A percentile compares a stretch with the other conserved stretches of the same genome.
Evolutionary conservation across 2,329 filamentous ascomycete species (phyloP).

Genomic region (Periconia sp.): DNA sequence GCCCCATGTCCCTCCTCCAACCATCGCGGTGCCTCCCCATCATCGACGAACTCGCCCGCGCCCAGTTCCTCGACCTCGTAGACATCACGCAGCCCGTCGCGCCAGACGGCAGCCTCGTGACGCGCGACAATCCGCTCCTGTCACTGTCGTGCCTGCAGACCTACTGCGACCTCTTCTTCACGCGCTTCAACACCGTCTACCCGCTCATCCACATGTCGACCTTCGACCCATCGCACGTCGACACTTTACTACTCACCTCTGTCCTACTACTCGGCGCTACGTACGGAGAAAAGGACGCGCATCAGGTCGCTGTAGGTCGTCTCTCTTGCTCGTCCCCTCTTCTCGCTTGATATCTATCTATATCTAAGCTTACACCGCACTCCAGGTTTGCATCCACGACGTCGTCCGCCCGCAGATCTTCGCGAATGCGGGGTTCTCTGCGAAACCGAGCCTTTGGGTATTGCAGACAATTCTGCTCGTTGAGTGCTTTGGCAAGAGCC

Average conservation of each 20-base stretch:
- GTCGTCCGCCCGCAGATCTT: constrained; percentile 62
- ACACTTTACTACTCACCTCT: constrained; percentile 57
- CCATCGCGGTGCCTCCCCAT: constrained; percentile 32
- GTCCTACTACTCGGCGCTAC: constrained; percentile 64
- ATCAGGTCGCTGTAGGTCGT: constrained; percentile 55
- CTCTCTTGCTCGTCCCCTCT: background rate
- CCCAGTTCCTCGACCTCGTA: constrained; percentile 54
- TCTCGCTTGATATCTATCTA: constrained; percentile 1
- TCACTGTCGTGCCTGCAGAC: constrained; percentile 55
- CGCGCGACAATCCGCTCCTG: constrained; percentile 55
- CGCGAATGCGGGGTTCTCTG: constrained; percentile 58
- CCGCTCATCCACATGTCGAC: constrained; percentile 62
- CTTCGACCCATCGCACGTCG: constrained; percentile 54
- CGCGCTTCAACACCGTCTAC: constrained; percentile 62
- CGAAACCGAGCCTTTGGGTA: constrained; percentile 63
- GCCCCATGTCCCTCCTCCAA: constrained; percentile 37
- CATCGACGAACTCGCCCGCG: constrained; percentile 47
- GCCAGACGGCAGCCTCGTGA: constrained; percentile 51
- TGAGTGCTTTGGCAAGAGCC: constrained; percentile 66
- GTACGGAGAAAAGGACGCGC: constrained; percentile 60
- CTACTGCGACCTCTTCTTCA: constrained; percentile 63
- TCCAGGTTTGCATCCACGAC: constrained; percentile 60
- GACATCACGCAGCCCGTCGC: constrained; percentile 52
- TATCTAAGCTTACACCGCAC: background rate
- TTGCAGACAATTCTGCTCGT: constrained; percentile 63